Evolutionary conservation across 1,139 yeast species (phyloP).

Genomic region (Diutina pseudorugosa): DNA sequence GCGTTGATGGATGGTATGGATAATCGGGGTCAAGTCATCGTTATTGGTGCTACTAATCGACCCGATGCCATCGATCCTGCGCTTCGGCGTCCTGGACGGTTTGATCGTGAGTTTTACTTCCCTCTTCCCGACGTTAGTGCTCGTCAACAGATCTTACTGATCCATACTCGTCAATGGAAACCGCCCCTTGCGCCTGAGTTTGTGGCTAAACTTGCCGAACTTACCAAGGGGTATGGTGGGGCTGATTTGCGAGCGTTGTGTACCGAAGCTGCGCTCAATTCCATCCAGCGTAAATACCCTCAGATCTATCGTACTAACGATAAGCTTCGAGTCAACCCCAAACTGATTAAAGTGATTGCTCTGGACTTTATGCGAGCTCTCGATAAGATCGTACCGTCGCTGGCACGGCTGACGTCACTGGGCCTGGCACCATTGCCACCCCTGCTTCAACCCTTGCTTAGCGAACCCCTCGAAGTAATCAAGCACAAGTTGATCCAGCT

Average conservation of each 20-base stretch:
- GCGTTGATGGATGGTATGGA: conserved; percentile 99
- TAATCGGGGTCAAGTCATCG: conserved; percentile 89
- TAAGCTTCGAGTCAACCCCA: conserved; percentile 63
- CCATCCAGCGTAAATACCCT: conserved; percentile 87
- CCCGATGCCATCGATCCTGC: conserved; percentile 99
- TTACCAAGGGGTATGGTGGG: conserved; percentile 97
- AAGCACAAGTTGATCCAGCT: conserved; percentile 39
- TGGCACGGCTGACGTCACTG: conserved; percentile 72
- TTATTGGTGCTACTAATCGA: conserved; percentile 95
- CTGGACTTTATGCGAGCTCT: conserved; percentile 81
- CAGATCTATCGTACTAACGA: conserved; percentile 76
- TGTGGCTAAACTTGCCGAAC: conserved; percentile 53
- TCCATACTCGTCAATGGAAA: conserved; percentile 85
- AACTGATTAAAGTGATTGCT: conserved; percentile 63
- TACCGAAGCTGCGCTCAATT: conserved; percentile 88
- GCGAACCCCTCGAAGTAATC: conserved; percentile 34
- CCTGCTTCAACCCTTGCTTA: conserved; percentile 51
- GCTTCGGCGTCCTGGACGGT: conserved; percentile 91
- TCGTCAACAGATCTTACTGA: conserved; percentile 62
- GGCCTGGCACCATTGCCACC: conserved; percentile 74
- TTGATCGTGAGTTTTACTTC: conserved; percentile 92
- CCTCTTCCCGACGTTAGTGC: conserved; percentile 83
- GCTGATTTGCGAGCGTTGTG: conserved; percentile 92
- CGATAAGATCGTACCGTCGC: conserved; percentile 83
- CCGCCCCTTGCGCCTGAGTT: conserved; percentile 55